Conservation (phyloP, 768 basidiomycete genomes). For the Trametes punicea region DNA sequence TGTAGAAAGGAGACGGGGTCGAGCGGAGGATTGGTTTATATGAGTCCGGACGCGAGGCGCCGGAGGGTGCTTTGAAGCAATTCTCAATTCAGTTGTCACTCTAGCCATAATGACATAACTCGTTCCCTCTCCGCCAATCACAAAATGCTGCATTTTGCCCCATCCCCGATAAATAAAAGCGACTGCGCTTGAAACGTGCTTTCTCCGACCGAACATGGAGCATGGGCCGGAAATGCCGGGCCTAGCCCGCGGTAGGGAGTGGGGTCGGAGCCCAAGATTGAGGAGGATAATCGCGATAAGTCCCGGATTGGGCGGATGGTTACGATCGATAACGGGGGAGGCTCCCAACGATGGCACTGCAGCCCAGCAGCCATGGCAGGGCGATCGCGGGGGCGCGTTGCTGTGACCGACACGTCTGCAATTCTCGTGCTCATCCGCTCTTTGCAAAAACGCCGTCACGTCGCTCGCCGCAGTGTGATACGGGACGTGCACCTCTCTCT, state of each 20-base stretch:
- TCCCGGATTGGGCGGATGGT: slow-evolving; percentile 9
- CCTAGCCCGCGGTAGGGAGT: background rate
- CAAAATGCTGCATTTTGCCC: background rate
- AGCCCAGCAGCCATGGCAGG: too few species aligned
- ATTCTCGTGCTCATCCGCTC: background rate
- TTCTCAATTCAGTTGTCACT: slow-evolving; percentile 12
- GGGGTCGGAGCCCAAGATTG: slow-evolving; percentile 6
- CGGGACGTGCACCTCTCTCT: background rate
- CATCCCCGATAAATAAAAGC: background rate
- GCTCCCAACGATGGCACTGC: background rate
- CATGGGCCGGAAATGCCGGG: background rate
- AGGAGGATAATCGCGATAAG: slow-evolving; percentile 12
- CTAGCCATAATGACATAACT: slow-evolving; percentile 10
- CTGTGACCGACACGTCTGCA: slow-evolving; percentile 10
- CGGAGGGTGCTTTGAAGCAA: background rate
- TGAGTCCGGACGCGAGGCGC: slow-evolving; percentile 16
- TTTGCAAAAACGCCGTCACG: background rate
- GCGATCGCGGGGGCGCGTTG: too few species aligned
- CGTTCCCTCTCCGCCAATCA: background rate
- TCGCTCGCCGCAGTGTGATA: too few species aligned
- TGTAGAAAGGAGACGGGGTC: slow-evolving; percentile 4
- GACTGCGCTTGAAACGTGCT: background rate
- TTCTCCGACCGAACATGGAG: slow-evolving; percentile 8
- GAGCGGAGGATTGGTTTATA: slow-evolving; percentile 18
- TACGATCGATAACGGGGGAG: slow-evolving; percentile 17